Percentiles rank a stretch among this genome's conserved stretches.
phyloP scores from a whole-genome alignment of 2,329 filamentous ascomycete genomes.

The Lachnellula suecica region DNA sequence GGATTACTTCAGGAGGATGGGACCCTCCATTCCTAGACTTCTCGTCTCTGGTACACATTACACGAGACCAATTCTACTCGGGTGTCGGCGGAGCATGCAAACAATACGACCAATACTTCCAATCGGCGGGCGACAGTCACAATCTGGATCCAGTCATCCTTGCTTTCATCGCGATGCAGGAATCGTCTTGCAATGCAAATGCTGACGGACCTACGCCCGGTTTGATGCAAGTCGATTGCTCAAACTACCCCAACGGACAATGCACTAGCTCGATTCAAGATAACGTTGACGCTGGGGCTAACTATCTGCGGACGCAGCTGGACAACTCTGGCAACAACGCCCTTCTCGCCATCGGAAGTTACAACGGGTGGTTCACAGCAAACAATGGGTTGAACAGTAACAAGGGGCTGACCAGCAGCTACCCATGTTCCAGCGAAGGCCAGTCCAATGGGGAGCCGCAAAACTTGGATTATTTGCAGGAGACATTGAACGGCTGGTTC shows the following conservation, averaged over 20 bases:
- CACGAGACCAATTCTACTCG: slow-evolving; percentile 28
- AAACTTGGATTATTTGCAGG: slow-evolving; percentile 37
- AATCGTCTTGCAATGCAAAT: slow-evolving; percentile 27
- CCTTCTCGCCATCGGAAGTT: slow-evolving; percentile 34
- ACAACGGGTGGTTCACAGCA: slow-evolving; percentile 38
- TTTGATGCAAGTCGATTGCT: slow-evolving; percentile 37
- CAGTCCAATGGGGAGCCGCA: slow-evolving; percentile 32
- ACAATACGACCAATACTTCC: slow-evolving; percentile 37
- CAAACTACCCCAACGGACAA: slow-evolving; percentile 35
- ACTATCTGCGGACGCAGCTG: slow-evolving; percentile 30
- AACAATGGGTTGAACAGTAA: slow-evolving; percentile 31
- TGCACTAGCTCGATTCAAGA: slow-evolving; percentile 36
- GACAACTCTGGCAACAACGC: slow-evolving; percentile 30
- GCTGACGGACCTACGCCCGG: slow-evolving; percentile 36
- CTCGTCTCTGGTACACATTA: slow-evolving; percentile 30
- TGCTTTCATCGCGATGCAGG: slow-evolving; percentile 4
- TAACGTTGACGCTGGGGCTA: slow-evolving; percentile 36
- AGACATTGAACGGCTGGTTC: slow-evolving; percentile 38
- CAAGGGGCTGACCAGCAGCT: slow-evolving; percentile 30
- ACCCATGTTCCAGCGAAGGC: slow-evolving; percentile 32
- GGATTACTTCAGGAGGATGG: slow-evolving; percentile 32
- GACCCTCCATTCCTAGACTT: slow-evolving; percentile 35
- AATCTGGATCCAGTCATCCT: slow-evolving; percentile 1
- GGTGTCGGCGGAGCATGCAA: slow-evolving; percentile 26
- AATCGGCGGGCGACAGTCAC: slow-evolving; percentile 13